These are phyloP conservation scores for Zoysia japonica DNA, from an alignment of 176 grass and related monocot genomes.

Conservation along the genomic window DNA sequence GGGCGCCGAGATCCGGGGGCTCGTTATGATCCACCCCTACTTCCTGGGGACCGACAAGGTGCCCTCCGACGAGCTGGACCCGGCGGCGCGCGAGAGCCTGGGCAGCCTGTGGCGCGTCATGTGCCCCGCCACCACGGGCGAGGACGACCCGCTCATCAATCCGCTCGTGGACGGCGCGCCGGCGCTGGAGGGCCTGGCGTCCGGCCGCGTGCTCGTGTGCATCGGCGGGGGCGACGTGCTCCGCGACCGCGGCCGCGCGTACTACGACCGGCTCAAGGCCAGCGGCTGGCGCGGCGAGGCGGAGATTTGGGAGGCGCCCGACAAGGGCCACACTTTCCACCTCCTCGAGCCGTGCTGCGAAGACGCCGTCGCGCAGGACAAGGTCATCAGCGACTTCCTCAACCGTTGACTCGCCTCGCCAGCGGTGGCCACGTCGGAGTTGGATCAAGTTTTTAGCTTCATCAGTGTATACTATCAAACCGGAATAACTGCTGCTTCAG, in stretches of 20 bases:
- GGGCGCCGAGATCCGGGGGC: conserved; percentile 46
- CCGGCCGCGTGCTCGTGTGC: conserved; percentile 49
- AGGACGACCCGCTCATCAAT: conserved; percentile 63
- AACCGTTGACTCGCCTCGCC: conserved; percentile 36
- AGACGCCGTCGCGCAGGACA: conserved; percentile 56
- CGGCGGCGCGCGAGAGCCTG: conserved; percentile 39
- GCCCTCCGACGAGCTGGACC: conserved; percentile 47
- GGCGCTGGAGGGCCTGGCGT: conserved; percentile 35
- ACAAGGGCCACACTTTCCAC: conserved; percentile 60
- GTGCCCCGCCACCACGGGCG: conserved; percentile 56
- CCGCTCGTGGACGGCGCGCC: conserved; percentile 44
- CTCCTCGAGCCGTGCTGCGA: conserved; percentile 48
- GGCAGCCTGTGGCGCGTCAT: conserved; percentile 53
- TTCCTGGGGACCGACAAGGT: conserved; percentile 62
- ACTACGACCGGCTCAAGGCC: conserved; percentile 48
- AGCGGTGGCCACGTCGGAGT: not conserved
- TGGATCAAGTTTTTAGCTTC: conserved; percentile 6
- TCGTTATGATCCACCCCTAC: conserved; percentile 77
- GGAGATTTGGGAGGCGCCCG: conserved; percentile 51
- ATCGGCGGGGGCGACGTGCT: conserved; percentile 56
- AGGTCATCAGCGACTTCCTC: conserved; percentile 55
- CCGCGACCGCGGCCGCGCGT: conserved; percentile 53
- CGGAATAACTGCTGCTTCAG: conserved; percentile 40
- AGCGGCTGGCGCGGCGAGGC: conserved; percentile 52
- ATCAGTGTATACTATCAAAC: conserved; percentile 6